Evolutionary conservation across 345 rosid genomes (phyloP), one percentile per base, ranked within the genome.

Genomic region (Chamaenerion angustifolium): DNA sequence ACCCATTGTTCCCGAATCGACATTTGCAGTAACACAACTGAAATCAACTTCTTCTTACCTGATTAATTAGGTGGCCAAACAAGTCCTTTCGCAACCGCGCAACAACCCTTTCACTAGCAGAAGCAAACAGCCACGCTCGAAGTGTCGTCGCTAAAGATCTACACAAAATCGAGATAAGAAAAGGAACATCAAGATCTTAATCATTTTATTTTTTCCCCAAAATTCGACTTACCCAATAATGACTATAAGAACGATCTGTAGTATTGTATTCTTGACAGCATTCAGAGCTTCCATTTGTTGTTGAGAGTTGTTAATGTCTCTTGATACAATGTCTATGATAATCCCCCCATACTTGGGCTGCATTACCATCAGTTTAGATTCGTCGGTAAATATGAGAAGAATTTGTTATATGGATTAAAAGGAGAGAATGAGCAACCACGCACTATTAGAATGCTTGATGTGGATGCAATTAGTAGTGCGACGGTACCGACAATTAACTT

Each of bases 401-500:
- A 46, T 4, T 16, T 11, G 12, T n/a, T 17, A 45, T n/a, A 27
- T 10, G 10, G 51, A 14, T 19, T 10, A 11, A 10, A 27, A 23
- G 10, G n/a, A 49, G 53, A 31, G 19, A n/a, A 23, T 11, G 31
- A 52, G 1, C 11, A 40, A 18, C 9, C 7, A 74, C 80, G 23
- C 68, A 85, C 89, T 49, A 86, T 77, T 5, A 86, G 74, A 63
- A 86, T 63, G 69, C 74, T 77, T 43, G 95, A 67, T 40, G 82
- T 81, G 16, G 93, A 83, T 61, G 78, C 84, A 48, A 80, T 69
- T 68, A 86, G 63, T 51, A 86, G 68, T 6, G 95, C 93, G 56
- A 80, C 40, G 54, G 95, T 86, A 51, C 79, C 95, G 41, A 83
- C 51, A 48, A 65, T 64, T 31, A 86, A 72, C 70, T 80, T 76